A percentile compares a stretch with the other conserved stretches of the same genome.
These are phyloP conservation scores for Sclerotinia spermophila DNA, from an alignment of 2,329 filamentous ascomycete genomes.

Conservation along the genomic window DNA sequence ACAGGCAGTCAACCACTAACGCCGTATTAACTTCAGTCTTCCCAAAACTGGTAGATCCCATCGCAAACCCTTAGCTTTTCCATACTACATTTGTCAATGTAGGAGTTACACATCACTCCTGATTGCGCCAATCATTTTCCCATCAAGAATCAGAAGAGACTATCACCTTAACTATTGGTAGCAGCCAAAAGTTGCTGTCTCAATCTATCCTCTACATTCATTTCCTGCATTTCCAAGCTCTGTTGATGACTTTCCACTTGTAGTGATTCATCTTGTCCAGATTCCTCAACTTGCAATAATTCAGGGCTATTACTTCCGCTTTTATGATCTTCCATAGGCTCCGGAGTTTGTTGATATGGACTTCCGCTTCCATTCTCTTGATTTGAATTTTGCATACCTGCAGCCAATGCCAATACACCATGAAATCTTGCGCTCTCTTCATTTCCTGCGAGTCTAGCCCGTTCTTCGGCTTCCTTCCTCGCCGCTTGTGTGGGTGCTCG, in stretches of 20 bases:
- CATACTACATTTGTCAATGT: background rate
- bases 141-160: background rate
- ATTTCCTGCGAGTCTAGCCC: constrained; percentile 54
- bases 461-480: constrained; percentile 63
- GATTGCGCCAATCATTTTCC: background rate
- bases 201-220: constrained; percentile 17
- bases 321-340: constrained; percentile 8
- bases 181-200: constrained; percentile 14
- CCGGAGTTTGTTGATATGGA: constrained; percentile 7
- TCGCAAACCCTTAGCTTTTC: background rate
- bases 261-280: background rate
- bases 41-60: background rate
- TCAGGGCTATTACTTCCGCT: constrained; percentile 18
- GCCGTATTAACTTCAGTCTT: background rate
- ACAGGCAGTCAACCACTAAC: background rate
- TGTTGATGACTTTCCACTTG: background rate
- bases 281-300: constrained; percentile 25
- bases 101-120: background rate
- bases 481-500: constrained; percentile 72
- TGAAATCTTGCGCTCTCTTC: constrained; percentile 59
- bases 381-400: constrained; percentile 40
- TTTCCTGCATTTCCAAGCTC: constrained; percentile 10
- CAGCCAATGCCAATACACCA: constrained; percentile 55
- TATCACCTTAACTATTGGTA: background rate
- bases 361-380: constrained; percentile 7